Conservation (phyloP, 768 basidiomycete species). For the Macrocybe gigantea region DNA sequence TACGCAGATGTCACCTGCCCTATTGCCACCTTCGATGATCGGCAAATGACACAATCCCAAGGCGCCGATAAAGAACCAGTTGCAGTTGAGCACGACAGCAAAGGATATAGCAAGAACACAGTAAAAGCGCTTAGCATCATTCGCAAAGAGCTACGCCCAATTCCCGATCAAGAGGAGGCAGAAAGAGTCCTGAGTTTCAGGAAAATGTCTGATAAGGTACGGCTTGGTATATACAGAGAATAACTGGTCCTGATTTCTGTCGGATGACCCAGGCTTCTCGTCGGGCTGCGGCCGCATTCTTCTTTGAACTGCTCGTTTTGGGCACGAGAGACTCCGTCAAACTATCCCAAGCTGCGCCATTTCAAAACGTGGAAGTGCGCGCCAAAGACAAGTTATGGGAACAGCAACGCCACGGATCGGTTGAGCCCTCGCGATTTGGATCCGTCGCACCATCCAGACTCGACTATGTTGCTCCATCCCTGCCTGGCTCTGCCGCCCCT, state of each 20-base stretch:
- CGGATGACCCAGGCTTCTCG: slow-evolving; percentile 64
- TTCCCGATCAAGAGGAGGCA: slow-evolving; percentile 35
- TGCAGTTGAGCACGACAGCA: slow-evolving; percentile 44
- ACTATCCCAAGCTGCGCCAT: slow-evolving; percentile 66
- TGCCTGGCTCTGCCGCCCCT: slow-evolving; percentile 17
- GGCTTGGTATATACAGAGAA: slow-evolving; percentile 4
- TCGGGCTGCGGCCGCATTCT: slow-evolving; percentile 91
- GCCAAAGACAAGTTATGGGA: slow-evolving; percentile 87
- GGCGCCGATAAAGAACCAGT: slow-evolving; percentile 35
- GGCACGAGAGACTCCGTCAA: slow-evolving; percentile 90
- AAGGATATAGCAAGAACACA: slow-evolving; percentile 86
- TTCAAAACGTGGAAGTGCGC: slow-evolving; percentile 80
- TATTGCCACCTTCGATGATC: slow-evolving; percentile 75
- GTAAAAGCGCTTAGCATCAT: slow-evolving; percentile 76
- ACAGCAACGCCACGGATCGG: slow-evolving; percentile 36
- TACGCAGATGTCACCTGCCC: slow-evolving; percentile 71
- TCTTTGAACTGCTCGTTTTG: slow-evolving; percentile 94
- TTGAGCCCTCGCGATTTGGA: slow-evolving; percentile 19
- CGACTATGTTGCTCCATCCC: slow-evolving; percentile 20
- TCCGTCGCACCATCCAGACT: slow-evolving; percentile 18
- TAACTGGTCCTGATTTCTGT: slow-evolving; percentile 4
- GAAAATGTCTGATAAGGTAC: slow-evolving; percentile 71
- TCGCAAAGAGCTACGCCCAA: slow-evolving; percentile 62
- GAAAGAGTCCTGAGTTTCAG: slow-evolving; percentile 75
- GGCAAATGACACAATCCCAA: slow-evolving; percentile 45